Evolutionary conservation across 768 basidiomycete species (phyloP), one percentile per base, ranked within the genome.

Genomic region (Lactarius vividus): DNA sequence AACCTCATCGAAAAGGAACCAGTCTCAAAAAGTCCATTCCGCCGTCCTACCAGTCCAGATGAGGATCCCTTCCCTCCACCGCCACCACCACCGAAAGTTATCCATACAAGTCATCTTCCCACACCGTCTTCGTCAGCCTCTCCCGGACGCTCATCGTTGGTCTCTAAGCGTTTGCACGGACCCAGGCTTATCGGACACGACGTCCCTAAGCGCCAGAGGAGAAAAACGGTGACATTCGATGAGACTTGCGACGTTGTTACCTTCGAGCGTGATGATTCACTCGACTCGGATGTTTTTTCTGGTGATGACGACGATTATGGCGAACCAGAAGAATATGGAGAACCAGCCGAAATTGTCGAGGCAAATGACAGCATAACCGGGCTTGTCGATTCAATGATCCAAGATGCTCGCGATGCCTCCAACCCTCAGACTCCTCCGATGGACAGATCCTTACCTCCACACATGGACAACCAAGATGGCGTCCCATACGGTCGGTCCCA

Each of bases 1-100:
- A 85, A 84, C 28, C 84, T 94, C 59, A 80, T 87, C 1, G 82
- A 90, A 75, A 87, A 83, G 71, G 90, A 92, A 73, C 88, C 88
- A 9, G 92, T 94, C 31, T 85, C 86, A 31, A 92, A 88, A 79
- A 92, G 91, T 71, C 92, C 92, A 26, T 94, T 94, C 79, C 85
- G 79, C 68, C 79, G 76, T 64, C 70, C 71, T 44, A 62, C 71
- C 42, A 68, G 59, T 18, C 23, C 64, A 33, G 40, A 54, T 7
- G 70, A 69, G 28, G 67, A 68, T 31, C 75, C 77, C 37, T 63
- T 68, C 68, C 75, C 76, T 66, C 75, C 64, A 49, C 67, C 72
- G 53, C 68, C 60, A 23, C 62, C 66, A 3, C 63, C 64, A 6
- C 55, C 68, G 31, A 64, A 59, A 26, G 39, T 63, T 23, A 53